A percentile compares a stretch with the other conserved stretches of the same genome.
Evolutionary conservation across 1,139 yeast genomes (phyloP).

Genomic region (Geotrichum europaeum): DNA sequence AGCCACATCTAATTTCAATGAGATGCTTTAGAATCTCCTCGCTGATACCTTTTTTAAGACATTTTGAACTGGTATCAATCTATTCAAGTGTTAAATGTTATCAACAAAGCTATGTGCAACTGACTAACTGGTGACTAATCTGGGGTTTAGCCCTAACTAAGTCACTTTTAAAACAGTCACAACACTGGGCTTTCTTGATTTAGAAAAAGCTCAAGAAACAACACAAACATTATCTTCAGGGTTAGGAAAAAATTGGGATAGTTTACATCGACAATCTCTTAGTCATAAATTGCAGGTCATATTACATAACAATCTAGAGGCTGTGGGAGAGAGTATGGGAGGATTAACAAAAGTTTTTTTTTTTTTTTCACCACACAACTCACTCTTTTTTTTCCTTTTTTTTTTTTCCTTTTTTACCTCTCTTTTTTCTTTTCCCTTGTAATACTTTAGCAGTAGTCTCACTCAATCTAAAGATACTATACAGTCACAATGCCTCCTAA

Average conservation of each 20-base stretch:
- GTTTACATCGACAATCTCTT: not conserved
- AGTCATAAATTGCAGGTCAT: not conserved
- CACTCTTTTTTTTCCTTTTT: conserved; percentile 7
- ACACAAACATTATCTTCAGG: not conserved
- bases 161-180: not conserved
- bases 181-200: not conserved
- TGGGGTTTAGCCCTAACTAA: not conserved
- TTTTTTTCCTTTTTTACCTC: conserved; percentile 1
- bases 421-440: conserved; percentile 1
- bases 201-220: not conserved
- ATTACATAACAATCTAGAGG: not conserved
- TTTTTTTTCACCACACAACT: conserved; percentile 9
- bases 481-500: conserved; percentile 20
- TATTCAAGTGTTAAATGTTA: no score
- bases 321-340: not conserved
- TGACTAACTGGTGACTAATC: not conserved
- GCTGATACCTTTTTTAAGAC: no score
- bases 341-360: conserved; percentile 4
- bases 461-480: conserved; percentile 8
- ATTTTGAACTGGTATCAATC: no score
- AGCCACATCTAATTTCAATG: no score
- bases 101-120: no score
- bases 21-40: no score
- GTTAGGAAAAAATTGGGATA: not conserved
- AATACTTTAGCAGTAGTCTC: conserved; percentile 14